Evolutionary conservation across 441 rosid genomes (phyloP).

Genomic region (Manihot esculenta): DNA sequence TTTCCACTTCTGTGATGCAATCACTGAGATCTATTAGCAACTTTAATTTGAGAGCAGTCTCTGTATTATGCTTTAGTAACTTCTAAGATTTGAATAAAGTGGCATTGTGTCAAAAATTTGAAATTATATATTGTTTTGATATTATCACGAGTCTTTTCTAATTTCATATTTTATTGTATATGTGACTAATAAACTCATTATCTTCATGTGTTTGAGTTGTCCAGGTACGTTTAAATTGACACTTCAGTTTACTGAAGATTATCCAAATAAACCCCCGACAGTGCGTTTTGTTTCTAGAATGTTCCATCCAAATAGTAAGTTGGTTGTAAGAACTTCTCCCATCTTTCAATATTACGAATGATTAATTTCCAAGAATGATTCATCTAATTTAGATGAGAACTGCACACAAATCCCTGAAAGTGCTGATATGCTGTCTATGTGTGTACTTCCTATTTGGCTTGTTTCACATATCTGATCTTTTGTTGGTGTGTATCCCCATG

Average conservation of each 20-base stretch:
- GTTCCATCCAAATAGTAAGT: slow-evolving; percentile 82
- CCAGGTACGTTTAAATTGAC: slow-evolving; percentile 75
- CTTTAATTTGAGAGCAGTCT: not conserved
- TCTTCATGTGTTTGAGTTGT: not conserved
- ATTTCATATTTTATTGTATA: not conserved
- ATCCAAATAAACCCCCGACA: slow-evolving; percentile 72
- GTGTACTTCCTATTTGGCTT: not conserved
- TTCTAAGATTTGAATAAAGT: not conserved
- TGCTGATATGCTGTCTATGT: not conserved
- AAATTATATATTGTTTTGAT: not conserved
- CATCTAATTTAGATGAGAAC: not conserved
- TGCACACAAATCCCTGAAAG: not conserved
- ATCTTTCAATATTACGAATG: not conserved
- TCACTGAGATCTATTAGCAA: not conserved
- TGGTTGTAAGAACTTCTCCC: not conserved
- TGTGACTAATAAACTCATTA: not conserved
- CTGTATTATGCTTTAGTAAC: not conserved
- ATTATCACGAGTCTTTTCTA: not conserved
- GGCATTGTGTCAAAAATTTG: not conserved
- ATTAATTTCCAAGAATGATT: not conserved
- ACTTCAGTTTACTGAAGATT: slow-evolving; percentile 65
- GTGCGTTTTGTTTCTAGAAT: slow-evolving; percentile 75
- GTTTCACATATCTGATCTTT: not conserved
- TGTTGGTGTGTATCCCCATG: not conserved
- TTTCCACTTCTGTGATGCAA: not conserved